Percentiles rank a stretch among this genome's conserved stretches.
phyloP scores from a whole-genome alignment of 192 early-diverging fungal species.

The Umbelopsis sp. region DNA sequence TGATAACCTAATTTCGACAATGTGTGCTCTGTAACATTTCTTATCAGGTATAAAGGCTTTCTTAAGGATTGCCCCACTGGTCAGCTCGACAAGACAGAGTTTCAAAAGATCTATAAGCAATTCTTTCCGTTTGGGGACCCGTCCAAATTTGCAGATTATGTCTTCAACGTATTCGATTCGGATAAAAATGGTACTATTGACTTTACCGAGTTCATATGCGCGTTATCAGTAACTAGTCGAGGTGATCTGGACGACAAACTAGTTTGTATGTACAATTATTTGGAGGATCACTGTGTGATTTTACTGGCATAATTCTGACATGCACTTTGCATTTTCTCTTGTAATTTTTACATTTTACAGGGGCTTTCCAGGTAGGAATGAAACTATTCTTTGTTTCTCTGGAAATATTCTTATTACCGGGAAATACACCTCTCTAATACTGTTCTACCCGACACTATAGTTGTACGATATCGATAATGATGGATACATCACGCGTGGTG shows the following conservation, averaged over 20 bases:
- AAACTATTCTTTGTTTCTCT: not conserved
- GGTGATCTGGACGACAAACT: constrained; percentile 86
- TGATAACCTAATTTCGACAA: not conserved
- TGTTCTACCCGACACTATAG: not conserved
- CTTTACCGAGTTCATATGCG: constrained; percentile 90
- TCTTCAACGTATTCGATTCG: constrained; percentile 89
- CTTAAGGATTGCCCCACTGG: constrained; percentile 91
- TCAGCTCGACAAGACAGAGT: constrained; percentile 79
- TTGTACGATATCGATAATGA: constrained; percentile 93
- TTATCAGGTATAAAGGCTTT: constrained; percentile 87
- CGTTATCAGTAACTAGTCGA: constrained; percentile 82
- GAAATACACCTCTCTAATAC: constrained; percentile 66
- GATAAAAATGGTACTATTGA: constrained; percentile 90
- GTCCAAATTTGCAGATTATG: constrained; percentile 85
- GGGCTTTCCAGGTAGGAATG: constrained; percentile 30
- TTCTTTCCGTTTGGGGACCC: constrained; percentile 98
- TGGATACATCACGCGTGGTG: constrained; percentile 81
- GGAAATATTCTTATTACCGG: constrained; percentile 37
- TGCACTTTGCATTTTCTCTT: too few relatives aligned
- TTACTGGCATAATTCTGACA: too few relatives aligned
- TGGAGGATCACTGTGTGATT: too few relatives aligned
- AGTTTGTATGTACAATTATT: constrained; percentile 61
- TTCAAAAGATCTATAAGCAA: constrained; percentile 93
- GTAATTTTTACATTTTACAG: not conserved
- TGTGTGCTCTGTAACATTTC: not conserved